Conservation (phyloP, 345 rosid genomes). For the Mercurialis annua region DNA sequence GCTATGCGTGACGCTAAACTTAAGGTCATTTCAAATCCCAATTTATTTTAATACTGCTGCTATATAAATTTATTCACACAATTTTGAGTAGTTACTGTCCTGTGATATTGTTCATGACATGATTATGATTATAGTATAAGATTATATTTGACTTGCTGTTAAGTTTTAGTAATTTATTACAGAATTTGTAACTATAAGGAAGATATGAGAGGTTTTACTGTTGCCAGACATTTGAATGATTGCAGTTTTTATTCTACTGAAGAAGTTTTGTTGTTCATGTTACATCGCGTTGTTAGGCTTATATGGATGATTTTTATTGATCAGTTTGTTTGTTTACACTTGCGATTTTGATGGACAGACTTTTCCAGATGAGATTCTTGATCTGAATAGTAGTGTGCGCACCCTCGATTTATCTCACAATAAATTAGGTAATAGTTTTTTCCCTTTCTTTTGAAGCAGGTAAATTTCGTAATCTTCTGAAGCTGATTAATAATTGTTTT, state of each 20-base stretch:
- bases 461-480: not conserved
- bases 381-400: constrained; percentile 68
- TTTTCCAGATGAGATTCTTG: constrained; percentile 77
- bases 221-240: not conserved
- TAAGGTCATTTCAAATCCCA: constrained; percentile 46
- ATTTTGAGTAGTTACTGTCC: too few species aligned
- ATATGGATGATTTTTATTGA: not conserved
- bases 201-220: not conserved
- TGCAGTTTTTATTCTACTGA: not conserved
- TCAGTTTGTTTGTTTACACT: not conserved
- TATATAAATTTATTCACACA: too few species aligned
- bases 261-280: constrained; percentile 3
- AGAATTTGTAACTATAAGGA: not conserved
- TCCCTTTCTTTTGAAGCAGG: not conserved
- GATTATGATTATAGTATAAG: too few species aligned
- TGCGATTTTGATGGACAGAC: constrained; percentile 49
- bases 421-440: constrained; percentile 57
- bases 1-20: constrained; percentile 87
- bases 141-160: not conserved
- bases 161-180: not conserved
- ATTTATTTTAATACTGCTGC: not conserved
- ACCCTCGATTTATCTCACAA: constrained; percentile 87
- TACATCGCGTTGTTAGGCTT: constrained; percentile 5
- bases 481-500: constrained; percentile 7
- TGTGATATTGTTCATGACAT: too few species aligned